These are phyloP conservation scores for Schrenkiella parvula DNA, from an alignment of 345 rosid species.

Conservation along the genomic window DNA sequence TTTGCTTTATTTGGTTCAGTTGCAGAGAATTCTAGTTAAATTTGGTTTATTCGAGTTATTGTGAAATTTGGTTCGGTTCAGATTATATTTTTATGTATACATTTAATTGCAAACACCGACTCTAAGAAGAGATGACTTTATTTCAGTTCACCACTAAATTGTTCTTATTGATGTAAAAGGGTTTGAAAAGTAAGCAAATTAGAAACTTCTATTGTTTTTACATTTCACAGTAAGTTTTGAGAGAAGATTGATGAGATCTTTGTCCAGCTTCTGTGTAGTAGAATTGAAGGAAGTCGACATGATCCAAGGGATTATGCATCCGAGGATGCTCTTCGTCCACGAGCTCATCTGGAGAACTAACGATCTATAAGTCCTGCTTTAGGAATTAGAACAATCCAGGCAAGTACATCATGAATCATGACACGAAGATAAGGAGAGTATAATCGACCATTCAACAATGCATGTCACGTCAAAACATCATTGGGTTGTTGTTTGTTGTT, in stretches of 20 bases:
- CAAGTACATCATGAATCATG: conserved; percentile 61
- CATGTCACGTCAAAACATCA: conserved; percentile 36
- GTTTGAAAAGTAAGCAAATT: not conserved
- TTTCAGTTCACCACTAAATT: too few relatives aligned
- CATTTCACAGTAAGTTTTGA: conserved; percentile 45
- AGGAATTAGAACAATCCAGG: conserved; percentile 49
- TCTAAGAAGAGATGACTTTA: too few relatives aligned
- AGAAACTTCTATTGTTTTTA: not conserved
- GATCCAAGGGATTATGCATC: conserved; percentile 56
- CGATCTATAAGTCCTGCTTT: conserved; percentile 40
- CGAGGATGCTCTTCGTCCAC: conserved; percentile 51
- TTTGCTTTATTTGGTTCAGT: too few relatives aligned
- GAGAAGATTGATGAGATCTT: conserved; percentile 35
- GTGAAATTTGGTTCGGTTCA: too few relatives aligned
- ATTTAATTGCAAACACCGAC: too few relatives aligned
- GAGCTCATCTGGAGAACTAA: conserved; percentile 52
- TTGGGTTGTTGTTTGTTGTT: not conserved
- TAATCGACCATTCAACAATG: conserved; percentile 58
- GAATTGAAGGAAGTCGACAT: conserved; percentile 43
- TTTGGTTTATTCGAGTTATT: too few relatives aligned
- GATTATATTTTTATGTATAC: too few relatives aligned
- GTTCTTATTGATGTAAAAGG: not conserved
- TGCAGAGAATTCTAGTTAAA: too few relatives aligned
- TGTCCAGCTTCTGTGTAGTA: conserved; percentile 44
- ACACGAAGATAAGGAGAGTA: conserved; percentile 62